Evolutionary conservation across 2,329 filamentous ascomycete genomes (phyloP).

Genomic region (Paradendryphiella salina): DNA sequence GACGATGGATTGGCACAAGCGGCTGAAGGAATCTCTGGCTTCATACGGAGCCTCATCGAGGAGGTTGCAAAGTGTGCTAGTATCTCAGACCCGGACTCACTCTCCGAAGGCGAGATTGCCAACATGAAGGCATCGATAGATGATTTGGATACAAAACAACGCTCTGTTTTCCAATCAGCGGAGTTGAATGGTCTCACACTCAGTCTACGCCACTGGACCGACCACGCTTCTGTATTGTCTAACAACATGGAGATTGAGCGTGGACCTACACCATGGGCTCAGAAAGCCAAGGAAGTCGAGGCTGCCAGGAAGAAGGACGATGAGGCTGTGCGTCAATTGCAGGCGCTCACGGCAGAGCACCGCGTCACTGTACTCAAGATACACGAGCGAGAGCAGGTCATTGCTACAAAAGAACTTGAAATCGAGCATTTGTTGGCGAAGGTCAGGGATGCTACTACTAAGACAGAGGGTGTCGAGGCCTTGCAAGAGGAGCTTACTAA

Average conservation of each 20-base stretch:
- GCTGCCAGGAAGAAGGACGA: slow-evolving; percentile 78
- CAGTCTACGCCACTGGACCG: slow-evolving; percentile 59
- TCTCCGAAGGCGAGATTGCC: slow-evolving; percentile 3
- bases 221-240: slow-evolving; percentile 56
- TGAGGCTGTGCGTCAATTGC: slow-evolving; percentile 83
- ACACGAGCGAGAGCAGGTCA: slow-evolving; percentile 79
- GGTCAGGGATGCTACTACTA: slow-evolving; percentile 34
- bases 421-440: slow-evolving; percentile 85
- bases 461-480: slow-evolving; percentile 28
- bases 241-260: slow-evolving; percentile 65
- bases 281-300: slow-evolving; percentile 78
- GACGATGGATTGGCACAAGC: slow-evolving; percentile 24
- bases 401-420: slow-evolving; percentile 64
- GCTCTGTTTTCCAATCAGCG: slow-evolving; percentile 5
- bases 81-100: slow-evolving; percentile 7
- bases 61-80: slow-evolving; percentile 12
- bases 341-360: slow-evolving; percentile 76
- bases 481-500: slow-evolving; percentile 26
- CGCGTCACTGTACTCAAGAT: slow-evolving; percentile 67
- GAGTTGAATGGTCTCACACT: slow-evolving; percentile 3
- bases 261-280: slow-evolving; percentile 76
- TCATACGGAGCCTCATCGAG: slow-evolving; percentile 21
- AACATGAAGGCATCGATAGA: slow-evolving; percentile 8
- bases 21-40: slow-evolving; percentile 18
- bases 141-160: slow-evolving; percentile 12